These are phyloP conservation scores for Pleurozium schreberi DNA, from an alignment of 225 moss, liverwort and hornwort species.

Conservation along the genomic window DNA sequence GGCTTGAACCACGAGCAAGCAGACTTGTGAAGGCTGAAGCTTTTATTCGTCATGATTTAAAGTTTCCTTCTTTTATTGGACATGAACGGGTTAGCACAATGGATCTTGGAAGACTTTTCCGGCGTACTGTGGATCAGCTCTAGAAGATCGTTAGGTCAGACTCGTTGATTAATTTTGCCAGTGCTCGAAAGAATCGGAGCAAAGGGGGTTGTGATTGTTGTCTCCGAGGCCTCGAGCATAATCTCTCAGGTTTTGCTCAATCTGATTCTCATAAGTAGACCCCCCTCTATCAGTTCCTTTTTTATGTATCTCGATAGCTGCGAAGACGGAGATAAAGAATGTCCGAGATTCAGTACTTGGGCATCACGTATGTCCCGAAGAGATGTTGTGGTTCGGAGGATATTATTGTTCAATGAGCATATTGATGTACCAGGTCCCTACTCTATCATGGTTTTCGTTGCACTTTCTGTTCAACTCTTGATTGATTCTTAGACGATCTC, in stretches of 20 bases:
- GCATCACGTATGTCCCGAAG: neutral
- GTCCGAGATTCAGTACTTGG: neutral
- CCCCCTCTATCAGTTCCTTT: neutral
- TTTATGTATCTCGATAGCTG: neutral
- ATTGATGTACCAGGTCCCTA: neutral
- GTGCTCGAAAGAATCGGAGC: neutral
- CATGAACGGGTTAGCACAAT: neutral
- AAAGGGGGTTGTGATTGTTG: neutral
- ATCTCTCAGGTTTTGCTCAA: constrained; percentile 6
- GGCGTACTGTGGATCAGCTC: neutral
- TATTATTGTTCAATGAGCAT: neutral
- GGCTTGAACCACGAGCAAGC: constrained; percentile 1
- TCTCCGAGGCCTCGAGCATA: neutral
- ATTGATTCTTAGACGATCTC: neutral
- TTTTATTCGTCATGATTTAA: neutral
- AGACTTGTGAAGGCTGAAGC: neutral
- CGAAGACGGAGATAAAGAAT: neutral
- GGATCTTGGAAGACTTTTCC: neutral
- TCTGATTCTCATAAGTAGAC: neutral
- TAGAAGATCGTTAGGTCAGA: neutral
- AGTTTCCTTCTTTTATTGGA: neutral
- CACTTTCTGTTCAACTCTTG: neutral
- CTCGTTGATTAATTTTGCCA: neutral
- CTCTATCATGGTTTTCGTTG: neutral
- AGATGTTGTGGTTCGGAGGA: constrained; percentile 2